Conservation (phyloP, 2,329 filamentous ascomycete genomes). For the Phaeosphaeria sp. region DNA sequence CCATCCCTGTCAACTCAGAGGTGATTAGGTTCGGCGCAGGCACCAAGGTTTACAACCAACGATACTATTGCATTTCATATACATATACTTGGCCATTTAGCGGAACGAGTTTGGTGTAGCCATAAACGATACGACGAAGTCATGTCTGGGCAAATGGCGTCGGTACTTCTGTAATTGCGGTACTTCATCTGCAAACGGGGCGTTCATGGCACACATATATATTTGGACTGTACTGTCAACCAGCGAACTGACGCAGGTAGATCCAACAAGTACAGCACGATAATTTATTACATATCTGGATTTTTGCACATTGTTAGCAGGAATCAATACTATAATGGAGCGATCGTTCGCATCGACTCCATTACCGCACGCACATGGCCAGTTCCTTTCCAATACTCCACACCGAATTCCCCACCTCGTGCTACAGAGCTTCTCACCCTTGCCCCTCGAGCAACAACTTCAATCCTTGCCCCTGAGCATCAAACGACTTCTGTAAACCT, state of each 20-base stretch:
- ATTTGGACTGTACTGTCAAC: background rate
- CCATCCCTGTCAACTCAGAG: background rate
- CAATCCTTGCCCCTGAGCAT: slow-evolving; percentile 35
- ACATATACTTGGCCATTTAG: slow-evolving; percentile 1
- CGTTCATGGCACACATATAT: background rate
- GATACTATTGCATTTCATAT: background rate
- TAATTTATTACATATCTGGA: background rate
- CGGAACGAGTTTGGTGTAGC: background rate
- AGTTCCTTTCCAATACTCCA: background rate
- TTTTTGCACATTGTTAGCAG: background rate
- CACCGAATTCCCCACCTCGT: background rate
- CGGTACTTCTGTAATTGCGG: background rate
- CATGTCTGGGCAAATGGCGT: background rate
- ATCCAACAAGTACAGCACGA: background rate
- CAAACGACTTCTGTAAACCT: slow-evolving; percentile 31
- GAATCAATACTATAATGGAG: background rate
- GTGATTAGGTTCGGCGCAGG: too few species aligned
- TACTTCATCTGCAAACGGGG: background rate
- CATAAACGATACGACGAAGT: background rate
- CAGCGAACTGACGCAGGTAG: too few species aligned
- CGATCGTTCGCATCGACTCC: background rate
- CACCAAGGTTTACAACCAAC: too few species aligned
- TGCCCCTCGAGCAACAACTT: slow-evolving; percentile 24
- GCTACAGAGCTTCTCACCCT: background rate
- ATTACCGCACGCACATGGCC: background rate